phyloP scores from a whole-genome alignment of 1,284 basidiomycete species.

The Xerocomus nothofagi region DNA sequence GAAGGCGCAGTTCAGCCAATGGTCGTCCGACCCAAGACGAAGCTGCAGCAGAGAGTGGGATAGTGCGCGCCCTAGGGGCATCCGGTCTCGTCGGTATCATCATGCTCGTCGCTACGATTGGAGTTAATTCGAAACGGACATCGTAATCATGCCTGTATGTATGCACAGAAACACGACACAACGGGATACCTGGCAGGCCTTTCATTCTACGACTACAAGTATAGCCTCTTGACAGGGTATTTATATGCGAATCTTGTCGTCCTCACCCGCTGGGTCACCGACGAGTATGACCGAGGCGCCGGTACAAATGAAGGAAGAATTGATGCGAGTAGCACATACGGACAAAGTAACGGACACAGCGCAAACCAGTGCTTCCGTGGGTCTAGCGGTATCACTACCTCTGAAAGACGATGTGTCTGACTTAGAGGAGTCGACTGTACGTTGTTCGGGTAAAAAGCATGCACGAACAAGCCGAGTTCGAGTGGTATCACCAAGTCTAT shows the following conservation, averaged over 20 bases:
- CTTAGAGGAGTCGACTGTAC: not conserved
- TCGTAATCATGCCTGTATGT: constrained; percentile 8
- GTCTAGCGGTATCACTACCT: not conserved
- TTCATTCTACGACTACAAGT: not conserved
- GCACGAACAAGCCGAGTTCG: not conserved
- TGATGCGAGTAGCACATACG: not conserved
- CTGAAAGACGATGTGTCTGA: not conserved
- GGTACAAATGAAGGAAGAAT: not conserved
- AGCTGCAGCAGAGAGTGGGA: constrained; percentile 25
- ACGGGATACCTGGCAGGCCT: not conserved
- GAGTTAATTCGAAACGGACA: constrained; percentile 14
- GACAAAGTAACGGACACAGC: not conserved
- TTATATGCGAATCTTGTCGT: not conserved
- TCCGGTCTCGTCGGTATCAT: constrained; percentile 31
- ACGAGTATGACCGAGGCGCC: not conserved
- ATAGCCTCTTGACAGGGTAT: not conserved
- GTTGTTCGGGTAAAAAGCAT: not conserved
- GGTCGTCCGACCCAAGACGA: constrained; percentile 24
- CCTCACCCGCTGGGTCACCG: not conserved
- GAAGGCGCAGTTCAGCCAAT: not conserved
- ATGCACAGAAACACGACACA: not conserved
- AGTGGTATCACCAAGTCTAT: constrained; percentile 3
- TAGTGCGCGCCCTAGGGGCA: constrained; percentile 31
- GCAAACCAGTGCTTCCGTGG: not conserved
- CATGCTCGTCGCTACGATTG: constrained; percentile 24